phyloP scores from a whole-genome alignment of 2,329 filamentous ascomycete genomes.

The Cercospora sp. region DNA sequence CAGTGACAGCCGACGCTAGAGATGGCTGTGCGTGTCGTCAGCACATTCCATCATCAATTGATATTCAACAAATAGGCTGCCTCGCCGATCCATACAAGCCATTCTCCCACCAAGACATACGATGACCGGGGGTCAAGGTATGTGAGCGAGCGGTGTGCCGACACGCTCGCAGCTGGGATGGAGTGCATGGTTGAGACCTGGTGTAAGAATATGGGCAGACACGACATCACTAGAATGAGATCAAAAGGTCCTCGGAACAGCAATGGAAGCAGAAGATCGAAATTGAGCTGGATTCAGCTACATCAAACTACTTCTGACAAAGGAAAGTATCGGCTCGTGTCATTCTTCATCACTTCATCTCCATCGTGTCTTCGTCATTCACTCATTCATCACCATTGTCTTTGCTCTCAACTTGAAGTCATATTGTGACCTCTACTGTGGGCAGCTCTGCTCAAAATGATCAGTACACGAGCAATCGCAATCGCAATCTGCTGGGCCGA shows the following conservation, averaged over 20 bases:
- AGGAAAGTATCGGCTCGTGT: background rate
- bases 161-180: too few relatives aligned
- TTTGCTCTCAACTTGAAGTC: too few relatives aligned
- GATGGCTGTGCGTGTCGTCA: background rate
- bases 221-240: too few relatives aligned
- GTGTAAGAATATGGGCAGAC: too few relatives aligned
- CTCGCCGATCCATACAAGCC: background rate
- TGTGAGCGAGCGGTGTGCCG: too few relatives aligned
- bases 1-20: background rate
- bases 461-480: background rate
- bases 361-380: background rate
- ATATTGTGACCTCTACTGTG: conserved; percentile 23
- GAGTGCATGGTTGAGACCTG: too few relatives aligned
- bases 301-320: background rate
- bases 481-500: too few relatives aligned
- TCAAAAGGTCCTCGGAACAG: too few relatives aligned
- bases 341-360: background rate
- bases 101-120: background rate
- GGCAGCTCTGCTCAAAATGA: conserved; percentile 29
- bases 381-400: too few relatives aligned
- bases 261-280: too few relatives aligned
- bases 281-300: background rate
- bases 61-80: background rate
- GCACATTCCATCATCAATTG: background rate
- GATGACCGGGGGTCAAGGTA: background rate